Evolutionary conservation across 768 basidiomycete genomes (phyloP).

Genomic region (Chalciporus chontae): DNA sequence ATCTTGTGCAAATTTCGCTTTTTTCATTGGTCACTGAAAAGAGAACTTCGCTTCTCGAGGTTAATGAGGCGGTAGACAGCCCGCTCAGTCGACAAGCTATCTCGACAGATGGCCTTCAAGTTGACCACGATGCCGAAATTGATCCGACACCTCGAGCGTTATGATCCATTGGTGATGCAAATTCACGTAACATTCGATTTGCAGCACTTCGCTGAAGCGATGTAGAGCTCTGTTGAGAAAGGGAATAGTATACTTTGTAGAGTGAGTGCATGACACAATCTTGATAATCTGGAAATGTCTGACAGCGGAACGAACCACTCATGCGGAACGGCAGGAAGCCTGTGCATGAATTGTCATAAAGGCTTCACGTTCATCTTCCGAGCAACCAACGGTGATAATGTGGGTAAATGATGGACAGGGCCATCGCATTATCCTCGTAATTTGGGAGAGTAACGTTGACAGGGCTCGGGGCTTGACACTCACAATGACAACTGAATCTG

Average conservation of each 20-base stretch:
- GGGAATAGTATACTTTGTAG: neutral
- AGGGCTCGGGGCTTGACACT: conserved; percentile 19
- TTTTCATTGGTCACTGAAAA: too few species aligned
- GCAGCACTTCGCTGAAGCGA: too few species aligned
- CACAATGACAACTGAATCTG: neutral
- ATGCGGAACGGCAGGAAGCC: conserved; percentile 6
- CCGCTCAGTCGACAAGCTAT: too few species aligned
- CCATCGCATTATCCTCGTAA: conserved; percentile 38
- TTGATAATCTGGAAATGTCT: conserved; percentile 23
- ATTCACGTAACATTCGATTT: neutral
- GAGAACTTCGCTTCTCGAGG: neutral
- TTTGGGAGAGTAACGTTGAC: conserved; percentile 3
- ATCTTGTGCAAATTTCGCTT: too few species aligned
- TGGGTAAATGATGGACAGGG: conserved; percentile 19
- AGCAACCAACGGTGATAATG: conserved; percentile 37
- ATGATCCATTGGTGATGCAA: neutral
- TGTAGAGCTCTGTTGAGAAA: too few species aligned
- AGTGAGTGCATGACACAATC: neutral
- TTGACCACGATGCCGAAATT: too few species aligned
- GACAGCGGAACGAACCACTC: conserved; percentile 74
- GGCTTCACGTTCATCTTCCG: conserved; percentile 52
- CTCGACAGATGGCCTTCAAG: too few species aligned
- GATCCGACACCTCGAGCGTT: neutral
- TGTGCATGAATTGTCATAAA: conserved; percentile 46
- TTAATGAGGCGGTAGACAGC: neutral